These are phyloP conservation scores for Penicillium corylophilum DNA, from an alignment of 2,329 filamentous ascomycete species.

Conservation along the genomic window DNA sequence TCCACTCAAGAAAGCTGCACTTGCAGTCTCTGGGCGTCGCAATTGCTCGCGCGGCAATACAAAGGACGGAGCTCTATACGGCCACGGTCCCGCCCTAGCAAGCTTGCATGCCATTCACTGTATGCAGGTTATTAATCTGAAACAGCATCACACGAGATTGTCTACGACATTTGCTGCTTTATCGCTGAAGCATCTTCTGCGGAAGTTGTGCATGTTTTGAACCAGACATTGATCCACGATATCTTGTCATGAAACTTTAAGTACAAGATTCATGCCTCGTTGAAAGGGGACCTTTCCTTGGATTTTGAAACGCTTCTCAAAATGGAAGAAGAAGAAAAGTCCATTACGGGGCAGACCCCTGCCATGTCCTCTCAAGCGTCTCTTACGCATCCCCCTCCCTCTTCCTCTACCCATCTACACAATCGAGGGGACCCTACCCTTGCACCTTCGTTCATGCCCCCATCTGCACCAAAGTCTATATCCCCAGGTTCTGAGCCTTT, in stretches of 20 bases:
- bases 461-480: slow-evolving; percentile 2
- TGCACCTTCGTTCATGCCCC: slow-evolving; percentile 21
- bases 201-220: slow-evolving; percentile 1
- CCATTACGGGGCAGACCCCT: slow-evolving; percentile 38
- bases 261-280: background rate
- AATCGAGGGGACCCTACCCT: slow-evolving; percentile 21
- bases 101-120: background rate
- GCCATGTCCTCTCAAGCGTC: slow-evolving; percentile 16
- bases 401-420: slow-evolving; percentile 20
- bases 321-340: slow-evolving; percentile 42
- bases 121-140: background rate
- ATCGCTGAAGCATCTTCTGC: background rate
- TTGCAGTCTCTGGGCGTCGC: background rate
- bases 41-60: slow-evolving; percentile 3
- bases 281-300: slow-evolving; percentile 1
- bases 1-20: background rate
- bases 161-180: background rate
- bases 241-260: slow-evolving; percentile 17
- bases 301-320: slow-evolving; percentile 4
- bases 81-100: background rate
- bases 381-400: slow-evolving; percentile 13
- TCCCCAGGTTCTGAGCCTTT: slow-evolving; percentile 14
- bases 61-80: slow-evolving; percentile 9
- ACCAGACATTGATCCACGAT: background rate
- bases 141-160: background rate